Evolutionary conservation across 2,329 filamentous ascomycete genomes (phyloP).

Genomic region (Verticillium longisporum): DNA sequence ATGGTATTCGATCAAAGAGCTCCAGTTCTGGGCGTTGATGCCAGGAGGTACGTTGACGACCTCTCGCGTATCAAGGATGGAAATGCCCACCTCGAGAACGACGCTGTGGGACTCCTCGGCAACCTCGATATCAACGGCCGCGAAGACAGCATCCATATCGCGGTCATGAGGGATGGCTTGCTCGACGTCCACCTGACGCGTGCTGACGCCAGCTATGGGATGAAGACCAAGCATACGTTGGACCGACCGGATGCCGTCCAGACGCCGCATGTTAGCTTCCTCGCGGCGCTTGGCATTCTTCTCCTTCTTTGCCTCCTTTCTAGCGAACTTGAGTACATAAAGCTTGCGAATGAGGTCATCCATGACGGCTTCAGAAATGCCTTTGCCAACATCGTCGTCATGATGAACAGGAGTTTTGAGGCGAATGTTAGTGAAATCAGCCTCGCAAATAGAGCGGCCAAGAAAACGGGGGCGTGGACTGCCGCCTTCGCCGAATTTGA

Average conservation of each 20-base stretch:
- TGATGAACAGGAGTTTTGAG: slow-evolving; percentile 1
- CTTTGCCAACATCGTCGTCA: not conserved
- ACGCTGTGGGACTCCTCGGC: slow-evolving; percentile 60
- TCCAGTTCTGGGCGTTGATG: slow-evolving; percentile 58
- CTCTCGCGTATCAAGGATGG: slow-evolving; percentile 64
- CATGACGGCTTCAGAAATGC: not conserved
- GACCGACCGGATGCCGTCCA: slow-evolving; percentile 4
- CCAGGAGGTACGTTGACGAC: slow-evolving; percentile 53
- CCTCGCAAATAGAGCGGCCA: slow-evolving; percentile 36
- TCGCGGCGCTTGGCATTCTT: slow-evolving; percentile 4
- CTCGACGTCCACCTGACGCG: not conserved
- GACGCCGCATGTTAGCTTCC: not conserved
- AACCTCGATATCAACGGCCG: slow-evolving; percentile 77
- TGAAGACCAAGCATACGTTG: slow-evolving; percentile 10
- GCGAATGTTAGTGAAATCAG: slow-evolving; percentile 4
- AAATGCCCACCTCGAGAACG: slow-evolving; percentile 82
- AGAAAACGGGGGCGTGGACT: slow-evolving; percentile 63
- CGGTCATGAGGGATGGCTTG: not conserved
- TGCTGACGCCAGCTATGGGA: not conserved
- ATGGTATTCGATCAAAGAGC: slow-evolving; percentile 54
- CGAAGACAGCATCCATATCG: slow-evolving; percentile 44
- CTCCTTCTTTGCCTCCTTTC: slow-evolving; percentile 6
- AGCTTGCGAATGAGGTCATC: slow-evolving; percentile 1
- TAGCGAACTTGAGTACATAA: not conserved
- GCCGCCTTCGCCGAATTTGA: slow-evolving; percentile 54